phyloP scores from a whole-genome alignment of 1,284 basidiomycete species.

The Tausonia pullulans region DNA sequence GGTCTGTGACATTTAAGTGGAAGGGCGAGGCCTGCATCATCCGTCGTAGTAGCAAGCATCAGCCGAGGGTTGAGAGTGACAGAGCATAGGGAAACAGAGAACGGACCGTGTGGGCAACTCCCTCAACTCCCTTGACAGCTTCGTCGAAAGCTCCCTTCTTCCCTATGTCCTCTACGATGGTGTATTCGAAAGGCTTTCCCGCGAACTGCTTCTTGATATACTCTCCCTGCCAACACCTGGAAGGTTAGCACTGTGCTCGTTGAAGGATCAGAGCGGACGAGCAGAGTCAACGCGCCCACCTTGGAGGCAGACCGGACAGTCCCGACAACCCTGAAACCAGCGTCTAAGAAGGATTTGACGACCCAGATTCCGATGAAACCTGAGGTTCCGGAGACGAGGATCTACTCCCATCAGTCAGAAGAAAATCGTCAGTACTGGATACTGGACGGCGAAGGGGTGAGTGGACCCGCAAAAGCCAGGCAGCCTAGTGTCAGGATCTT shows the following conservation, averaged over 20 bases:
- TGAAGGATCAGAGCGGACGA: not conserved
- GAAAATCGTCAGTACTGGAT: not conserved
- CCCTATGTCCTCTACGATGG: not conserved
- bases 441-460: too few relatives aligned
- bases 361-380: not conserved
- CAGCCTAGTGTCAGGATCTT: not conserved
- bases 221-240: not conserved
- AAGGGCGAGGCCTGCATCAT: constrained; percentile 10
- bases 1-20: not conserved
- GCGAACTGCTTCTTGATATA: not conserved
- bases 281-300: not conserved
- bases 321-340: not conserved
- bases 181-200: not conserved
- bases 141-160: not conserved
- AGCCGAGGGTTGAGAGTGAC: too few relatives aligned
- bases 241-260: not conserved
- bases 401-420: not conserved
- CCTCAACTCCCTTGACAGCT: not conserved
- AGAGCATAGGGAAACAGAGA: too few relatives aligned
- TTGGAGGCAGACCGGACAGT: not conserved
- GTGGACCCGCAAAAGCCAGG: not conserved
- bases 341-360: not conserved
- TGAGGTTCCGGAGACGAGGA: not conserved
- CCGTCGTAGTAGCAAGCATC: too few relatives aligned
- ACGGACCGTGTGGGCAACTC: not conserved